Evolutionary conservation across 495 filamentous ascomycete genomes (phyloP).

Genomic region (Cryomyces antarcticus): DNA sequence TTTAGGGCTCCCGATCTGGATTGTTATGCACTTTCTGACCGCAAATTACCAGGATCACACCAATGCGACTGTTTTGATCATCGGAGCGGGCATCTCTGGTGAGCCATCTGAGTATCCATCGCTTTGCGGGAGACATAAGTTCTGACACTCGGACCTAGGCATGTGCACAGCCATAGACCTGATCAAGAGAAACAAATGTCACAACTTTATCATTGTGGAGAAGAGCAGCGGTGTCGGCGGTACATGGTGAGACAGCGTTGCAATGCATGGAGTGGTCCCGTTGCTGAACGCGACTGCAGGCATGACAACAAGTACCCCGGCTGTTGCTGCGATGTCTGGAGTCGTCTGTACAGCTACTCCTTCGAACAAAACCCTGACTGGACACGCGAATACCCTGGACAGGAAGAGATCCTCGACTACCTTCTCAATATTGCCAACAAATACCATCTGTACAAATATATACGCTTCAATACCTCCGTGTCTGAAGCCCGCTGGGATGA

Average conservation of each 20-base stretch:
- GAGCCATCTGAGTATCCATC: neutral
- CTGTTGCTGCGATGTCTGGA: constrained; percentile 32
- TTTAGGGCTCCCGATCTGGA: no score
- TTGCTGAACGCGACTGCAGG: no score
- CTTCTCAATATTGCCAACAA: constrained; percentile 36
- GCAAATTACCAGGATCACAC: constrained; percentile 7
- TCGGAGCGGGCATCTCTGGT: constrained; percentile 33
- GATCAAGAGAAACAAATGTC: constrained; percentile 29
- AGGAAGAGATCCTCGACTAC: constrained; percentile 39
- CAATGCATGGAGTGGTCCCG: no score
- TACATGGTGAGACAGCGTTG: constrained; percentile 23
- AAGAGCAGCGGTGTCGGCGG: constrained; percentile 32
- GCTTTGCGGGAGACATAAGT: neutral
- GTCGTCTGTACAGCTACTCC: constrained; percentile 38
- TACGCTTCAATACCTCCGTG: constrained; percentile 33
- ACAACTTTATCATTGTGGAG: constrained; percentile 35
- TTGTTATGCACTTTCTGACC: no score
- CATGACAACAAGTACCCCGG: constrained; percentile 32
- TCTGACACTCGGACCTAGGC: constrained; percentile 2
- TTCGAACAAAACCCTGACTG: constrained; percentile 46
- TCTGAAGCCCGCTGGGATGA: constrained; percentile 37
- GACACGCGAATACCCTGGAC: constrained; percentile 42
- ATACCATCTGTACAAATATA: constrained; percentile 34
- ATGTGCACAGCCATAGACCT: constrained; percentile 38
- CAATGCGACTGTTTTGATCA: constrained; percentile 30